A percentile compares a stretch with the other conserved stretches of the same genome.
Evolutionary conservation across 1,284 basidiomycete species (phyloP).

Genomic region (Sporisorium sorghi): DNA sequence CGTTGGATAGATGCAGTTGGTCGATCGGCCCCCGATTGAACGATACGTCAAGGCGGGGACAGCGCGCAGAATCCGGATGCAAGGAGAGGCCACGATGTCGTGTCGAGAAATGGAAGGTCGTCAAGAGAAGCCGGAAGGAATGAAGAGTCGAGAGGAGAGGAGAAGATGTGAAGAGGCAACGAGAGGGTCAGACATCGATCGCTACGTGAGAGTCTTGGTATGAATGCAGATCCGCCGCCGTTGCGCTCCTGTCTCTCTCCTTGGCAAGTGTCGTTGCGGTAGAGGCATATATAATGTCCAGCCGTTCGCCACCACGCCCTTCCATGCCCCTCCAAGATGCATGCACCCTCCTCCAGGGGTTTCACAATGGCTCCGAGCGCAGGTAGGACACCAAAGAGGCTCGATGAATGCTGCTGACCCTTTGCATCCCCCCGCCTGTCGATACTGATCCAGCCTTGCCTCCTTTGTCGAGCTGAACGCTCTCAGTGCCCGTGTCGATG

Average conservation of each 20-base stretch:
- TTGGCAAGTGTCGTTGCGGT: background rate
- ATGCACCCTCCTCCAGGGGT: too few relatives aligned
- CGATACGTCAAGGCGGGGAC: constrained; percentile 1
- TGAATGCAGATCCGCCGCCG: background rate
- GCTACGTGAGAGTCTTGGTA: background rate
- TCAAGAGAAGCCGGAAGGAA: constrained; percentile 1
- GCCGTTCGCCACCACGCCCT: background rate
- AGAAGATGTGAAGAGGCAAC: background rate
- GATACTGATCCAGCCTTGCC: constrained; percentile 4
- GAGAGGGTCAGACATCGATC: constrained; percentile 7
- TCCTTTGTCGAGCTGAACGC: background rate
- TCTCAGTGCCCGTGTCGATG: background rate
- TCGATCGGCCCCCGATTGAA: constrained; percentile 23
- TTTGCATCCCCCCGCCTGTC: background rate
- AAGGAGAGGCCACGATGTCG: constrained; percentile 31
- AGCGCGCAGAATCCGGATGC: constrained; percentile 25
- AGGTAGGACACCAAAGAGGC: background rate
- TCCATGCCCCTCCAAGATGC: background rate
- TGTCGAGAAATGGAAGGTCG: constrained; percentile 7
- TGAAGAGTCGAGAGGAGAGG: background rate
- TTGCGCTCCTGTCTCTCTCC: background rate
- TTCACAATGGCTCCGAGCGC: too few relatives aligned
- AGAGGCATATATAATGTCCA: background rate
- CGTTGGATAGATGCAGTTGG: too few relatives aligned
- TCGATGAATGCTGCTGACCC: constrained; percentile 6